A percentile compares a stretch with the other conserved stretches of the same genome.
Evolutionary conservation across 1,284 basidiomycete species (phyloP).

Genomic region (Mrakiaceae sp.): DNA sequence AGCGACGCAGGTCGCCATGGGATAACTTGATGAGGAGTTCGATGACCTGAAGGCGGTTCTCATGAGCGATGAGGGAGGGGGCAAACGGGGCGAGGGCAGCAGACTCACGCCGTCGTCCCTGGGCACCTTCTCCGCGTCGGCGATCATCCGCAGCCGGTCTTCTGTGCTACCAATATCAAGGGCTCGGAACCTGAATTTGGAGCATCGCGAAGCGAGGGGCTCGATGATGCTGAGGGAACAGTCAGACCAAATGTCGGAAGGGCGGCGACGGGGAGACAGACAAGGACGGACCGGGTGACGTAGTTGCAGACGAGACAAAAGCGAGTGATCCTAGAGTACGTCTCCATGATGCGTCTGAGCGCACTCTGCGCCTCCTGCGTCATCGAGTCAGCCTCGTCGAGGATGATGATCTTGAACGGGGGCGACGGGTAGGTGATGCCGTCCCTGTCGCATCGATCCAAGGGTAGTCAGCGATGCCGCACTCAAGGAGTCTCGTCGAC

Average conservation of each 20-base stretch:
- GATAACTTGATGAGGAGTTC: constrained; percentile 43
- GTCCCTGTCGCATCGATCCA: constrained; percentile 36
- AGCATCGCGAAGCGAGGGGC: constrained; percentile 95
- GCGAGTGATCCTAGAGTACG: constrained; percentile 86
- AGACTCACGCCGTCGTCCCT: constrained; percentile 35
- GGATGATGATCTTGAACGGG: constrained; percentile 97
- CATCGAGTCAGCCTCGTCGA: constrained; percentile 99
- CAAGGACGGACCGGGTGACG: constrained; percentile 67
- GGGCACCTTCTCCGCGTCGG: constrained; percentile 44
- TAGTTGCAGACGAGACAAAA: constrained; percentile 99
- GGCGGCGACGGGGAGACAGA: background rate
- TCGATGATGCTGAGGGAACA: constrained; percentile 73
- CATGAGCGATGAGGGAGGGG: background rate
- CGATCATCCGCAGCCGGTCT: constrained; percentile 68
- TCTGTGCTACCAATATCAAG: constrained; percentile 69
- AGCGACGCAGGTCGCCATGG: constrained; percentile 85
- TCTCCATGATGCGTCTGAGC: constrained; percentile 95
- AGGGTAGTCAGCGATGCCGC: background rate
- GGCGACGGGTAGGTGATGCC: constrained; percentile 86
- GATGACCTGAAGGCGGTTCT: constrained; percentile 25
- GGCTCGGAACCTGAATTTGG: constrained; percentile 96
- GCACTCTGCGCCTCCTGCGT: constrained; percentile 98
- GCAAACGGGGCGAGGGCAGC: background rate
- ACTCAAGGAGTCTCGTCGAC: background rate
- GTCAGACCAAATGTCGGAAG: background rate